Evolutionary conservation across 1,139 yeast genomes (phyloP), one percentile per base, ranked within the genome.

Genomic region (Diutina neorugosa): DNA sequence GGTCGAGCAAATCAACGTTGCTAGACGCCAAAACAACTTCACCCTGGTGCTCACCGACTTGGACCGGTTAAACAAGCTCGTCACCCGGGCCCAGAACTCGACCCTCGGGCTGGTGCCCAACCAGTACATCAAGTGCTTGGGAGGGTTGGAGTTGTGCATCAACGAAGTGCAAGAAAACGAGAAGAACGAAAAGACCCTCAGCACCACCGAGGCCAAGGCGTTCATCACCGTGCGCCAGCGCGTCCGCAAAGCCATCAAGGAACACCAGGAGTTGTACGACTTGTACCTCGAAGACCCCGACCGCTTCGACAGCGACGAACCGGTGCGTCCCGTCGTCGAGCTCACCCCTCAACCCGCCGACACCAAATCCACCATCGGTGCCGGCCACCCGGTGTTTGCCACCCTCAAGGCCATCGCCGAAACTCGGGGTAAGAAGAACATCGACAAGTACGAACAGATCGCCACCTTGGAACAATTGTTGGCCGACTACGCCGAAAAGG

Each of bases 361-460:
- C 44, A 52, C 44, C 56, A 12, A 56, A 56, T 16, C 54, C 58
- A 16, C 44, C 51, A 14, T 8, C 7, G 7, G 54, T 54, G 50
- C 54, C 53, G 20, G 53, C 56, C 44, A 52, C 54, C 74, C 76
- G 21, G 83, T 91, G 54, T 89, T 91, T 74, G 75, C 83, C 56
- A 81, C 87, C 48, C 77, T 93, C 65, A 81, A 84, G 65, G 71
- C 81, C 54, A 83, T 94, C 57, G 74, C 87, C 58, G 98, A 93
- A 68, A 78, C 91, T 52, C 85, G 98, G 71, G 98, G 98, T 75
- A 91, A 91, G 75, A 93, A 89, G 77, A 89, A 88, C 68, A 86
- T 90, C 59, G 96, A 93, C 68, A 82, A 84, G 61, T 71, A 67
- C 57, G 96, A 87, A 67, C 96, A 93, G 69, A 80, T 90, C 59